Evolutionary conservation across 345 rosid genomes (phyloP).

Genomic region (Eucalyptus globulus): DNA sequence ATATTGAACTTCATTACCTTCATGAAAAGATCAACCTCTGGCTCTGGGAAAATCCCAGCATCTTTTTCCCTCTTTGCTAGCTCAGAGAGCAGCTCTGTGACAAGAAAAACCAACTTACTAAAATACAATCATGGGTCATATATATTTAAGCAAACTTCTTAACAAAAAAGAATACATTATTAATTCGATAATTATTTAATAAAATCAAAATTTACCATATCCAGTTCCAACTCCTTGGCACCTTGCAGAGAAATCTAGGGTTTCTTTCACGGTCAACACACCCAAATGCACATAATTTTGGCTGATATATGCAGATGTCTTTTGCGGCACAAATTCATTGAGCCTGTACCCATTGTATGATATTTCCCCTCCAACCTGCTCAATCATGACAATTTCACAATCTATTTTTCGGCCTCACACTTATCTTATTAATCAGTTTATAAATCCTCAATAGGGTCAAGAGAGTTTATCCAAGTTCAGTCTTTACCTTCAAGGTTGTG

Average conservation of each 20-base stretch:
- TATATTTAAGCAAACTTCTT: not conserved
- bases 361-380: conserved; percentile 57
- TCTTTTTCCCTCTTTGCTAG: conserved; percentile 70
- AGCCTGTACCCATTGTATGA: conserved; percentile 60
- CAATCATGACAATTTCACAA: not conserved
- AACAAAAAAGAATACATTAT: not conserved
- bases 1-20: conserved; percentile 17
- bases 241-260: conserved; percentile 82
- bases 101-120: not conserved
- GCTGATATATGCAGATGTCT: conserved; percentile 82
- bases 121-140: not conserved
- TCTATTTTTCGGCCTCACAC: no score
- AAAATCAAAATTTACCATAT: conserved; percentile 33
- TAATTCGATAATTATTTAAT: not conserved
- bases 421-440: not conserved
- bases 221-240: conserved; percentile 83
- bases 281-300: conserved; percentile 86
- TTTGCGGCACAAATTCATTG: conserved; percentile 62
- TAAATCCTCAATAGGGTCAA: not conserved
- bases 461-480: not conserved
- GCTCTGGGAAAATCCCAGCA: conserved; percentile 68
- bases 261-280: conserved; percentile 84
- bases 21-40: conserved; percentile 84
- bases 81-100: conserved; percentile 53
- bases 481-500: conserved; percentile 35